Conservation (phyloP, 148 eudicot genomes). For the Silene conica region DNA sequence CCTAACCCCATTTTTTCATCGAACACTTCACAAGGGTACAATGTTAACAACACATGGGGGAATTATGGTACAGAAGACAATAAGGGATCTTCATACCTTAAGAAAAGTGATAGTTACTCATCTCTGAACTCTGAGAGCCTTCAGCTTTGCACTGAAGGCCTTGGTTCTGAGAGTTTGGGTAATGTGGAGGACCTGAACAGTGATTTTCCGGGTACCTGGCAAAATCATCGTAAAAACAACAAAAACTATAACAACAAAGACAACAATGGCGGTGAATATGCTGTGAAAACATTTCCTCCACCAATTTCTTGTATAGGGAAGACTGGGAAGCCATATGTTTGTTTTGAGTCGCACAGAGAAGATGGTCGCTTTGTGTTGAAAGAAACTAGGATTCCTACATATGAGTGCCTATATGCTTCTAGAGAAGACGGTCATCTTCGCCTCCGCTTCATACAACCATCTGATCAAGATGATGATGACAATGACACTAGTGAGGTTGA, state of each 20-base stretch:
- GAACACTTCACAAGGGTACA: conserved; percentile 4
- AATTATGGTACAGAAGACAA: neutral
- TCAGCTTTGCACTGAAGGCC: conserved; percentile 80
- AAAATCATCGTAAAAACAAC: neutral
- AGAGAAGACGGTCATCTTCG: conserved; percentile 76
- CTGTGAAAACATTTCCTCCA: conserved; percentile 53
- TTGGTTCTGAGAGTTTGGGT: conserved; percentile 79
- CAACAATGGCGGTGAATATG: conserved; percentile 5
- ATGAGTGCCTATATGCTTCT: conserved; percentile 57
- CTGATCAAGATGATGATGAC: conserved; percentile 34
- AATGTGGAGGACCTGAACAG: conserved; percentile 49
- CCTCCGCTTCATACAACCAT: conserved; percentile 44
- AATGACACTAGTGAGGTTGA: conserved; percentile 5
- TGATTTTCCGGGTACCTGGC: conserved; percentile 16
- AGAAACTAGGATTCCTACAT: conserved; percentile 54
- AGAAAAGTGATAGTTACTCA: conserved; percentile 49
- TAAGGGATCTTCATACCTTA: conserved; percentile 23
- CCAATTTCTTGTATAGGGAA: conserved; percentile 79
- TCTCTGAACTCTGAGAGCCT: conserved; percentile 61
- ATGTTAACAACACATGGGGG: neutral
- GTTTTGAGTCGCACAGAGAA: conserved; percentile 54
- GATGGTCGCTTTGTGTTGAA: conserved; percentile 72
- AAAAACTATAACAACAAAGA: conserved; percentile 4
- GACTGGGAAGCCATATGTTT: conserved; percentile 64
- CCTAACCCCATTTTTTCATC: conserved; percentile 15